Conservation (phyloP, 495 filamentous ascomycete species). For the Neurospora sp. region DNA sequence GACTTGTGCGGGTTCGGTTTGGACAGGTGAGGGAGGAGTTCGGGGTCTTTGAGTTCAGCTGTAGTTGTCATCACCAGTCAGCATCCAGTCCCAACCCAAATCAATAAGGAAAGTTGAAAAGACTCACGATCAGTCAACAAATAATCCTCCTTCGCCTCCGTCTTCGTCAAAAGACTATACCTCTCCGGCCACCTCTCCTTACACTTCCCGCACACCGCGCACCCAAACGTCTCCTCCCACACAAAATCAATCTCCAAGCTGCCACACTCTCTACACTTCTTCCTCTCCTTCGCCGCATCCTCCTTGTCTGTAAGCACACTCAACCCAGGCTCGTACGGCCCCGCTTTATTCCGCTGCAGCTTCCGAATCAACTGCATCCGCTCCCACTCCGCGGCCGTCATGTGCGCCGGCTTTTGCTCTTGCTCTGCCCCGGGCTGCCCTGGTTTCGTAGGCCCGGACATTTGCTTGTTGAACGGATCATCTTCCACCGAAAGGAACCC, state of each 20-base stretch:
- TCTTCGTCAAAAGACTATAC: constrained; percentile 91
- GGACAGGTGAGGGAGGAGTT: constrained; percentile 77
- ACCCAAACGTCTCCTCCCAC: constrained; percentile 74
- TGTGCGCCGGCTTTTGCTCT: constrained; percentile 69
- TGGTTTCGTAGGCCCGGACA: constrained; percentile 39
- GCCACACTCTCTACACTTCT: constrained; percentile 73
- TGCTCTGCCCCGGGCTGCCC: constrained; percentile 17
- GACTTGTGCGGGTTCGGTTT: constrained; percentile 90
- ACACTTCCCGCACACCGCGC: constrained; percentile 61
- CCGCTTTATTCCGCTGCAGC: constrained; percentile 61
- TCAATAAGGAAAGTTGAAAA: background rate
- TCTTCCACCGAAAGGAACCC: constrained; percentile 82
- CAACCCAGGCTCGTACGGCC: constrained; percentile 79
- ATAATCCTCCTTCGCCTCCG: constrained; percentile 91
- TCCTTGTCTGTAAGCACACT: constrained; percentile 47
- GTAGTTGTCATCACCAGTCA: constrained; percentile 2
- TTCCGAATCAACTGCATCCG: constrained; percentile 58
- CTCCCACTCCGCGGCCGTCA: constrained; percentile 93
- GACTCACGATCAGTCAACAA: constrained; percentile 80
- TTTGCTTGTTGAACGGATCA: constrained; percentile 75
- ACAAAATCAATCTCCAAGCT: constrained; percentile 86
- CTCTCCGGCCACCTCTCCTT: constrained; percentile 86
- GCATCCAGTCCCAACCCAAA: background rate
- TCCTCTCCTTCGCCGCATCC: constrained; percentile 43
- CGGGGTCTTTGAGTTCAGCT: constrained; percentile 79